Evolutionary conservation across 176 grass and related monocot genomes (phyloP).

Genomic region (Paspalum vaginatum): DNA sequence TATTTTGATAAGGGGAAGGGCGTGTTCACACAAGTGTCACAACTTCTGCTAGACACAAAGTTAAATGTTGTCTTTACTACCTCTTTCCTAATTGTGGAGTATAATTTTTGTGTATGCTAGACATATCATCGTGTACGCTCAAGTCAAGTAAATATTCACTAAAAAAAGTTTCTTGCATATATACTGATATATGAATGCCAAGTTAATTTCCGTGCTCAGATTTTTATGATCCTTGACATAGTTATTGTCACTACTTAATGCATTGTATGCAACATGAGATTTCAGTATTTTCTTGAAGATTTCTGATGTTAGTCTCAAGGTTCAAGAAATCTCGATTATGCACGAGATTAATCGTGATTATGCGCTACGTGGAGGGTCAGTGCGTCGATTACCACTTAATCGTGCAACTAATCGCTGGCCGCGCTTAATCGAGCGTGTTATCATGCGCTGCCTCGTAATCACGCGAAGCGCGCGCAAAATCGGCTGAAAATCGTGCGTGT

Average conservation of each 20-base stretch:
- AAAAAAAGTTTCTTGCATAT: background rate
- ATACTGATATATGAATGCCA: background rate
- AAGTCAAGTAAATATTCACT: background rate
- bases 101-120: background rate
- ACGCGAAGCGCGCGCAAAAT: too few species aligned
- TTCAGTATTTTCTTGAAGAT: background rate
- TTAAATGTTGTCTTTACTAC: background rate
- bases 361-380: too few species aligned
- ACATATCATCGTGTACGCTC: background rate
- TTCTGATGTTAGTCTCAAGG: too few species aligned
- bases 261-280: background rate
- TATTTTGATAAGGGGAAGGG: background rate
- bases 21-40: background rate
- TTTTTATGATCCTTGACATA: background rate
- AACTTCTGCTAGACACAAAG: background rate
- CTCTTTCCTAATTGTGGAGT: background rate
- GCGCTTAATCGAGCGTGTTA: too few species aligned
- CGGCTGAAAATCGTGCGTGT: too few species aligned
- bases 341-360: too few species aligned
- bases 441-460: too few species aligned
- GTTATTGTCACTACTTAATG: background rate
- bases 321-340: too few species aligned
- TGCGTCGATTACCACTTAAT: too few species aligned
- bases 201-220: background rate
- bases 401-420: too few species aligned